These are phyloP conservation scores for Rhizophagus sp. DNA, from an alignment of 192 early-diverging fungal species.

Conservation along the genomic window DNA sequence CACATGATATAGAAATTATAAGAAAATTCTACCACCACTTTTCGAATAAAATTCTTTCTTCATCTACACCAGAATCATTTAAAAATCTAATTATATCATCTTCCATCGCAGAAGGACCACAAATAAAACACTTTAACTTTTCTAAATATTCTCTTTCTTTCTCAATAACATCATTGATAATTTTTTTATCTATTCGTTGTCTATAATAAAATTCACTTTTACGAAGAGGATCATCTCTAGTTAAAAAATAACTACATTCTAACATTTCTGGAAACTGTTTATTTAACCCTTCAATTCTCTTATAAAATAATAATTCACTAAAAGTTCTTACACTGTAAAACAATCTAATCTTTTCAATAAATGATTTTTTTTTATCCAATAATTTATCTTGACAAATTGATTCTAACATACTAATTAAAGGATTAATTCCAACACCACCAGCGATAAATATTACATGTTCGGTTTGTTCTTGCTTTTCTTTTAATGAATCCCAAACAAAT, in stretches of 20 bases:
- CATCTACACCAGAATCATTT: slow-evolving; percentile 12
- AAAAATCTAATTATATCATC: slow-evolving; percentile 28
- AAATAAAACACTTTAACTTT: slow-evolving; percentile 22
- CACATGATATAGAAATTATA: no score
- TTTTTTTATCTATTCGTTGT: slow-evolving; percentile 8
- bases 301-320: slow-evolving; percentile 30
- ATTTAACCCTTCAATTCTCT: slow-evolving; percentile 20
- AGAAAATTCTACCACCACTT: slow-evolving; percentile 26
- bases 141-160: slow-evolving; percentile 5
- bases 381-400: slow-evolving; percentile 5
- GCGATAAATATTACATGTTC: slow-evolving; percentile 25
- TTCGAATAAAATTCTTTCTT: slow-evolving; percentile 25
- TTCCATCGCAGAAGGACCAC: slow-evolving; percentile 32
- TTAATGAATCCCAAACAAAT: slow-evolving; percentile 16
- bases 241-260: slow-evolving; percentile 25
- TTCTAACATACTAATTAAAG: slow-evolving; percentile 32
- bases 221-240: neutral
- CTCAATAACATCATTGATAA: neutral
- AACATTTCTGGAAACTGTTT: neutral
- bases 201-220: slow-evolving; percentile 3
- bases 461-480: slow-evolving; percentile 11
- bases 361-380: neutral
- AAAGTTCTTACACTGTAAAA: slow-evolving; percentile 26
- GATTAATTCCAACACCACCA: slow-evolving; percentile 36
- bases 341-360: slow-evolving; percentile 3